Evolutionary conservation across 2,329 filamentous ascomycete genomes (phyloP), one percentile per base, ranked within the genome.

Genomic region (Zasmidium citrigriseum): DNA sequence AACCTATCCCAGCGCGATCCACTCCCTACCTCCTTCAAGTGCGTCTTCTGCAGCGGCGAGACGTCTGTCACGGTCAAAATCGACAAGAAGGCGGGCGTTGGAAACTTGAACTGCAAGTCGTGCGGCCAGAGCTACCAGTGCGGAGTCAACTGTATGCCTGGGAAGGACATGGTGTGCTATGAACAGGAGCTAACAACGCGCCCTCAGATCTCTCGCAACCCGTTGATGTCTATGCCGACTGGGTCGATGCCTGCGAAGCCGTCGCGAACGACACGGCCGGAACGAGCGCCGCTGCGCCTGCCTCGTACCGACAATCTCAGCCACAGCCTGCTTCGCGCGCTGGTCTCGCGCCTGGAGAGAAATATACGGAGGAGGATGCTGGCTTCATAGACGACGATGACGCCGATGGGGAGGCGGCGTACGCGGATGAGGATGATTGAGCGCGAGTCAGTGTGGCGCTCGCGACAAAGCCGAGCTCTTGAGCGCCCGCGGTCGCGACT

Each of bases 11-110:
- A 72, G 68, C 70, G 83, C 73, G 89, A 93, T 68, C 84, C 86
- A 44, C 82, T 95, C 18, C 83, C 89, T 2, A 93, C 90, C 2
- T 85, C 86, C n/a, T 99, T 99, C 76, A 91, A 93, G 57, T 99
- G 95, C 74, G 87, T 99, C 47, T 99, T 99, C 79, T 99, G 95
- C 82, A 98, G 97, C 75, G 93, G 98, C 77, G 95, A 98, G 73
- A 95, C 91, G 66, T 91, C 93, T 0, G 90, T 99, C 53, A 84
- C 86, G 24, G 90, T 97, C 66, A 95, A 96, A 76, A 83, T 99
- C 52, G 92, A 99, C 74, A 96, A 96, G 82, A 98, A 98, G 75
- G 82, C 86, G 24, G 91, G 91, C 52, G 84, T 96, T 38, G 95
- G 93, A 48, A 86, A 89, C 61, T 82, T 99, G 23, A 86, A 88